A percentile compares a stretch with the other conserved stretches of the same genome.
These are phyloP conservation scores for Elsinoe arachidis DNA, from an alignment of 2,329 filamentous ascomycete genomes.

Conservation along the genomic window DNA sequence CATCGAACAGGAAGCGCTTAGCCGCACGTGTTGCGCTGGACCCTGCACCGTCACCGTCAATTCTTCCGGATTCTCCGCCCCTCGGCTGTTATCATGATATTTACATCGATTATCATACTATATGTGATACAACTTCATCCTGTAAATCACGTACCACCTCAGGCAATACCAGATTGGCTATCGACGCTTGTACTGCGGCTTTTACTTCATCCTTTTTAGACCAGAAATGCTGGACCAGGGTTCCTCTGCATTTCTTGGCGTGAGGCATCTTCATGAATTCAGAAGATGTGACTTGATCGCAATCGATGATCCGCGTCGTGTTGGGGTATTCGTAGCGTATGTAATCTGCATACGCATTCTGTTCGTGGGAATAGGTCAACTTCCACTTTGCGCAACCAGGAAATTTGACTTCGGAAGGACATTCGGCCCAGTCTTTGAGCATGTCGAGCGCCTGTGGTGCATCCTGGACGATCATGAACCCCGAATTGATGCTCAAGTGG, in stretches of 20 bases:
- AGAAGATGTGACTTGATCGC: slow-evolving; percentile 24
- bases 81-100: no score
- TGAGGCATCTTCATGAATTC: background rate
- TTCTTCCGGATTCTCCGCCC: no score
- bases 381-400: slow-evolving; percentile 26
- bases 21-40: no score
- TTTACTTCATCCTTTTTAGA: background rate
- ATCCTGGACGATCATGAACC: slow-evolving; percentile 37
- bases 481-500: slow-evolving; percentile 32
- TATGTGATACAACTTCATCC: background rate
- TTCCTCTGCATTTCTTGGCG: slow-evolving; percentile 25
- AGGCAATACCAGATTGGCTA: slow-evolving; percentile 4
- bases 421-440: slow-evolving; percentile 26
- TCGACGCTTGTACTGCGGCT: background rate
- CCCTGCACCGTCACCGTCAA: no score
- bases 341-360: slow-evolving; percentile 28
- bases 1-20: background rate
- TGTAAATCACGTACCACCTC: background rate
- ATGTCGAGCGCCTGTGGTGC: slow-evolving; percentile 26
- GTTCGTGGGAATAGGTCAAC: slow-evolving; percentile 25
- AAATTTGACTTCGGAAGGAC: slow-evolving; percentile 27
- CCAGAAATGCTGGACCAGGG: slow-evolving; percentile 31
- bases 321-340: slow-evolving; percentile 29
- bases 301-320: slow-evolving; percentile 29
- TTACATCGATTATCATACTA: background rate